A percentile compares a stretch with the other conserved stretches of the same genome.
Conservation (phyloP, 306 rosid genomes). For the Vigna unguiculata region DNA sequence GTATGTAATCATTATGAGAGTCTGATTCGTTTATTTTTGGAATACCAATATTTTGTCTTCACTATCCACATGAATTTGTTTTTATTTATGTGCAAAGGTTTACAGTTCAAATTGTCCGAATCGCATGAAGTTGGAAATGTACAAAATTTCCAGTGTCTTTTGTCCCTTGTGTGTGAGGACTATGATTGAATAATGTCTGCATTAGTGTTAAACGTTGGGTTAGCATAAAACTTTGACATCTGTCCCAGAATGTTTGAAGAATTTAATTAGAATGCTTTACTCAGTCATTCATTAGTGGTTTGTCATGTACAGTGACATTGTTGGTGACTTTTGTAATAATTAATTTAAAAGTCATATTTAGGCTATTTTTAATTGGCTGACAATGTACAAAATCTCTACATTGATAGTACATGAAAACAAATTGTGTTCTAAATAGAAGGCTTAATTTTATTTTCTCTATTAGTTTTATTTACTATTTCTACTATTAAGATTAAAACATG, state of each 20-base stretch:
- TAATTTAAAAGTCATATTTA: neutral
- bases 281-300: neutral
- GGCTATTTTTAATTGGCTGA: neutral
- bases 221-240: neutral
- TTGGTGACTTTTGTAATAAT: neutral
- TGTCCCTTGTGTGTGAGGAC: neutral
- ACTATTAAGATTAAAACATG: neutral
- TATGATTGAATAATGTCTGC: constrained; percentile 1
- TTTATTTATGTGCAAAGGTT: constrained; percentile 10
- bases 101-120: neutral
- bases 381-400: no score
- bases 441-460: neutral
- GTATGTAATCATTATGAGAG: constrained; percentile 44
- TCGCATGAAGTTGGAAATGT: neutral
- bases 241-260: neutral
- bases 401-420: neutral
- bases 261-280: neutral
- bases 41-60: constrained; percentile 17
- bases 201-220: constrained; percentile 13
- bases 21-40: constrained; percentile 32
- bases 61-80: constrained; percentile 22
- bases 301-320: neutral
- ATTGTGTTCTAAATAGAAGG: neutral
- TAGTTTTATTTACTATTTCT: neutral
- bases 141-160: neutral